These are phyloP conservation scores for Fragosphaeria purpurea DNA, from an alignment of 2,329 filamentous ascomycete species.

Conservation along the genomic window DNA sequence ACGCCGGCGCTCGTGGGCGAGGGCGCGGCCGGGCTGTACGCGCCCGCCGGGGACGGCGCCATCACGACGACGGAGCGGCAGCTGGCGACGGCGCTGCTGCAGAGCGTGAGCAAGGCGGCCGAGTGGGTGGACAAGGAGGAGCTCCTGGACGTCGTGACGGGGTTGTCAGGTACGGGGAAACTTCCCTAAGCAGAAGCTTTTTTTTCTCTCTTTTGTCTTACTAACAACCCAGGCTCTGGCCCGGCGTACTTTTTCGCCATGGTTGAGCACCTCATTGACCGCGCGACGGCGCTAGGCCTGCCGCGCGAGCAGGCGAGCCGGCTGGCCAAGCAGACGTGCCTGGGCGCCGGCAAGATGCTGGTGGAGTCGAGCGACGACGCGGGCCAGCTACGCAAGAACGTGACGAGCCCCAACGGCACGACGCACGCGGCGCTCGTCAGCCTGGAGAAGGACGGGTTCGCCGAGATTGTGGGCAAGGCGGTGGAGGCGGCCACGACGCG, in stretches of 20 bases:
- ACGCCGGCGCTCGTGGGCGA: slow-evolving; percentile 40
- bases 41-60: slow-evolving; percentile 21
- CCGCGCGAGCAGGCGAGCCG: slow-evolving; percentile 38
- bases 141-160: slow-evolving; percentile 40
- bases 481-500: slow-evolving; percentile 35
- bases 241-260: slow-evolving; percentile 45
- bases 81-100: slow-evolving; percentile 31
- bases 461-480: slow-evolving; percentile 33
- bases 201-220: background rate
- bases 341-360: slow-evolving; percentile 42
- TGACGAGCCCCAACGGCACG: slow-evolving; percentile 43
- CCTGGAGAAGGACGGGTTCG: slow-evolving; percentile 34
- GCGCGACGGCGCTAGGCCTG: slow-evolving; percentile 33
- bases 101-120: slow-evolving; percentile 35
- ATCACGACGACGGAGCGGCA: slow-evolving; percentile 32
- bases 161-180: slow-evolving; percentile 32
- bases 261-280: slow-evolving; percentile 39
- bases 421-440: slow-evolving; percentile 39
- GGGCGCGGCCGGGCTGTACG: slow-evolving; percentile 38
- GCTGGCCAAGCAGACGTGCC: slow-evolving; percentile 39
- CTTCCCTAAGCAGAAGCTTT: background rate
- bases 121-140: slow-evolving; percentile 42
- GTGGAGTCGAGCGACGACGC: slow-evolving; percentile 35
- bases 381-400: slow-evolving; percentile 37
- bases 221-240: slow-evolving; percentile 30